phyloP scores from a whole-genome alignment of 441 rosid genomes.

The Euphorbia schlechtendalii region DNA sequence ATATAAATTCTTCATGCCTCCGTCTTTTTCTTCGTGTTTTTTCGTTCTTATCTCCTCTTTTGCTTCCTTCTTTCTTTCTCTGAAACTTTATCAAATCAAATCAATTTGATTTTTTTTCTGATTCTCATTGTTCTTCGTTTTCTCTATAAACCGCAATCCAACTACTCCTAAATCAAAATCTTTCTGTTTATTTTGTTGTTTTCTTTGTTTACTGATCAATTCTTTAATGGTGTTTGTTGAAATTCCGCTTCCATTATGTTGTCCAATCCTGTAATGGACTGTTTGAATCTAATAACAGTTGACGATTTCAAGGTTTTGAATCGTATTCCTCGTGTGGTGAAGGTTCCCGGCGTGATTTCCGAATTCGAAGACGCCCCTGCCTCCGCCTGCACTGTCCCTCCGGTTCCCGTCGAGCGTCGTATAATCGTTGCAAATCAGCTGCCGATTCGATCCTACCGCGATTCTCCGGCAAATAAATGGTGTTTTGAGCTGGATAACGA shows the following conservation, averaged over 20 bases:
- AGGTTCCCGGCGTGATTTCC: slow-evolving; percentile 38
- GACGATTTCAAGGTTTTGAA: slow-evolving; percentile 51
- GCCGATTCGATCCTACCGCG: slow-evolving; percentile 39
- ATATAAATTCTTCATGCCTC: neutral
- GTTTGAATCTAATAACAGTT: slow-evolving; percentile 42
- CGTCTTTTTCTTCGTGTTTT: slow-evolving; percentile 22
- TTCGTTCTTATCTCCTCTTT: slow-evolving; percentile 20
- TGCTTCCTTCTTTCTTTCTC: slow-evolving; percentile 5
- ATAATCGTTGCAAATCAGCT: slow-evolving; percentile 66
- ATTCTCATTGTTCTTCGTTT: slow-evolving; percentile 11
- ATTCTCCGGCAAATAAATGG: slow-evolving; percentile 35
- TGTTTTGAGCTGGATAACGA: slow-evolving; percentile 55
- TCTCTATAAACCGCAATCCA: neutral
- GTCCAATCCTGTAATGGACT: slow-evolving; percentile 50
- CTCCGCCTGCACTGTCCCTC: slow-evolving; percentile 10
- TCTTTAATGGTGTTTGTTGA: slow-evolving; percentile 3
- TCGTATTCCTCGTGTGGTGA: slow-evolving; percentile 51
- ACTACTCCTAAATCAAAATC: neutral
- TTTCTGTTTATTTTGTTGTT: neutral
- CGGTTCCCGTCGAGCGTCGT: slow-evolving; percentile 23
- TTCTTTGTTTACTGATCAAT: neutral
- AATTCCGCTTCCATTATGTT: slow-evolving; percentile 24
- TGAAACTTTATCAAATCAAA: neutral
- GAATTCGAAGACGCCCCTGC: slow-evolving; percentile 17
- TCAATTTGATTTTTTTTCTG: slow-evolving; percentile 3